phyloP scores from a whole-genome alignment of 352 stramenopile species.

The Phytophthora melonis region DNA sequence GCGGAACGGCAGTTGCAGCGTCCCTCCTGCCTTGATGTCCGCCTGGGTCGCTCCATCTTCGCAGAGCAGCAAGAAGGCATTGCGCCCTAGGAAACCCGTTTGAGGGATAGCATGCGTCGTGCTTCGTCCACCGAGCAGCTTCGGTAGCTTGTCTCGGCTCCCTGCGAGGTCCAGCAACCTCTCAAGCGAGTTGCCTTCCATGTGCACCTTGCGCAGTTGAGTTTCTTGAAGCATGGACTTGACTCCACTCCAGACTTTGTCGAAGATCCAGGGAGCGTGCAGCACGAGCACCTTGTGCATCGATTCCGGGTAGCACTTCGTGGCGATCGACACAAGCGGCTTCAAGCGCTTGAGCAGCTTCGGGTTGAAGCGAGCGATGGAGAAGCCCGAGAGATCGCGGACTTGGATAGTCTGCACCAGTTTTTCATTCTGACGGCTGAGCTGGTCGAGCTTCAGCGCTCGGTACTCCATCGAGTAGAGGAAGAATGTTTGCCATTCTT shows the following conservation, averaged over 20 bases:
- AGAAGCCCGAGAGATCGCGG: slow-evolving; percentile 74
- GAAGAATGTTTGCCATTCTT: slow-evolving; percentile 76
- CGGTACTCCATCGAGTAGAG: slow-evolving; percentile 83
- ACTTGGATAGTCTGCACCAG: slow-evolving; percentile 73
- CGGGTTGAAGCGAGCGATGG: slow-evolving; percentile 65
- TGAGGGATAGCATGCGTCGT: slow-evolving; percentile 63
- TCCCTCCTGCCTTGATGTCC: slow-evolving; percentile 70
- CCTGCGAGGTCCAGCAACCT: slow-evolving; percentile 58
- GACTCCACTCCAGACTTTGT: slow-evolving; percentile 72
- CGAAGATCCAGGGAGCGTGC: slow-evolving; percentile 76
- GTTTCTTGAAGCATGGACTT: slow-evolving; percentile 70
- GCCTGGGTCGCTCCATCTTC: slow-evolving; percentile 74
- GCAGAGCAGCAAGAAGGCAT: slow-evolving; percentile 74
- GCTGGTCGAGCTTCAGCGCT: slow-evolving; percentile 68
- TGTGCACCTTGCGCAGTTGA: slow-evolving; percentile 69
- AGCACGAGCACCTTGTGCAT: slow-evolving; percentile 66
- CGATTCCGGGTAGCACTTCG: slow-evolving; percentile 74
- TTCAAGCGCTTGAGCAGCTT: slow-evolving; percentile 60
- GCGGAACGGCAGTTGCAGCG: slow-evolving; percentile 74
- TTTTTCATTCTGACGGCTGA: slow-evolving; percentile 63
- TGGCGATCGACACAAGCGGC: slow-evolving; percentile 54
- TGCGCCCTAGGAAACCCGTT: slow-evolving; percentile 66
- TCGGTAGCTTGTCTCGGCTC: slow-evolving; percentile 60
- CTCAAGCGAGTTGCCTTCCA: slow-evolving; percentile 58
- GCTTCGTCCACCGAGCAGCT: slow-evolving; percentile 67